Evolutionary conservation across 768 basidiomycete genomes (phyloP), one percentile per base, ranked within the genome.

Genomic region (Naganishia kalamii): DNA sequence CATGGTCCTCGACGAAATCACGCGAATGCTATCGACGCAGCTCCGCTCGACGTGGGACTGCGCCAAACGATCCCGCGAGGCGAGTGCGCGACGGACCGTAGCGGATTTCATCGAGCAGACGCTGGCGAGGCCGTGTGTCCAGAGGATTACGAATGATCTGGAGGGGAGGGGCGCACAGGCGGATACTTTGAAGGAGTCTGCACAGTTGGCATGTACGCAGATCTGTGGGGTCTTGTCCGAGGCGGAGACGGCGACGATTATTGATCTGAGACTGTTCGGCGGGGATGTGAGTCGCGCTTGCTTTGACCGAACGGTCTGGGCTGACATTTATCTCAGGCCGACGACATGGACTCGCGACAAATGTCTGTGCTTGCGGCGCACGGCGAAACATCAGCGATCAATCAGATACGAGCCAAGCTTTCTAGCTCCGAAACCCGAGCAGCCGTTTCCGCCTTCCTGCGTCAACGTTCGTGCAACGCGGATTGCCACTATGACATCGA

Each of bases 21-120:
- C 69, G 27, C 47, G 61, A 29, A 69, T 73, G 69, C 48, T 73
- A 30, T 67, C 70, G 48, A 71, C 70, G 6, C 72, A 73, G 30
- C 44, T 73, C 15, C 51, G 70, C n/a, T 70, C 72, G 2, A 73
- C 72, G 3, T 73, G 72, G 72, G 70, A 73, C 27, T 69, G 72
- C 33, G 63, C 70, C 43, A 50, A 52, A 17, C 43, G 69, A 23
- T 70, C 72, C 1, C 57, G 62, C 12, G 72, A 73, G 25, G 70
- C 69, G 4, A 62, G 52, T 30, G 52, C 62, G 8, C 62, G 69
- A 41, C 46, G 63, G 10, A 65, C 62, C 4, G 33, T 73, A 11
- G 65, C 69, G 8, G 66, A 70, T 11, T 61, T 70, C n/a, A 68
- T 73, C 40, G 69, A 73, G 23, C 60, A 67, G 25, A 60, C 63